Evolutionary conservation across 169 alveolate species (phyloP), one percentile per base, ranked within the genome.

Genomic region (Plasmodium falciparum): DNA sequence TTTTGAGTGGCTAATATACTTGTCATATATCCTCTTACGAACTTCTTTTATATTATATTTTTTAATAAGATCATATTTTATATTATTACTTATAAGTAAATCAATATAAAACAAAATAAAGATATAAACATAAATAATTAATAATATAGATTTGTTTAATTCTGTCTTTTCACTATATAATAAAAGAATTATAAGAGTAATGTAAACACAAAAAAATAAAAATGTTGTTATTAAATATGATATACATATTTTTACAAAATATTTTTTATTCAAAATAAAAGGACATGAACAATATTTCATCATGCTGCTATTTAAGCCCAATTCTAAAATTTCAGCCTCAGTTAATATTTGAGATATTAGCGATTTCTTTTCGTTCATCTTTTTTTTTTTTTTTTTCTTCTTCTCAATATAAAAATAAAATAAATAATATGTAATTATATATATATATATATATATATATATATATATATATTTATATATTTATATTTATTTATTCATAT

Each of bases 241-340:
- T 61, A 39, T 61, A 33, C 85, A 83, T 17, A 83, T 69, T 45
- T 56, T 15, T 33, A 83, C 47, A 17, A 45, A 83, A 62, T 83
- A 33, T 58, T 83, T 54, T 26, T 69, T 83, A 17, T 69, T 69
- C 17, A 83, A 56, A 49, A 83, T 83, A 62, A 33, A 63, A 22
- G 91, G 91, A 69, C 74, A 56, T 13, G 91, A 83, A 61, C 91
- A 83, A 17, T 26, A 29, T 33, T 45, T 83, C 54, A 69, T 69
- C 52, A 83, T 43, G 24, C 91, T 83, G 12, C 54, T 52, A 69
- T 83, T 61, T 5, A 83, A 49, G 2, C 91, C 91, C 12, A 83
- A 24, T 24, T 83, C 91, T 13, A 62, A 33, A 11, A 83, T 83
- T 83, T 83, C 91, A 3, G 91, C 65, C 54, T 83, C 91, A 9